These are phyloP conservation scores for Blastocystis sp. DNA, from an alignment of 352 stramenopile species.

Conservation along the genomic window DNA sequence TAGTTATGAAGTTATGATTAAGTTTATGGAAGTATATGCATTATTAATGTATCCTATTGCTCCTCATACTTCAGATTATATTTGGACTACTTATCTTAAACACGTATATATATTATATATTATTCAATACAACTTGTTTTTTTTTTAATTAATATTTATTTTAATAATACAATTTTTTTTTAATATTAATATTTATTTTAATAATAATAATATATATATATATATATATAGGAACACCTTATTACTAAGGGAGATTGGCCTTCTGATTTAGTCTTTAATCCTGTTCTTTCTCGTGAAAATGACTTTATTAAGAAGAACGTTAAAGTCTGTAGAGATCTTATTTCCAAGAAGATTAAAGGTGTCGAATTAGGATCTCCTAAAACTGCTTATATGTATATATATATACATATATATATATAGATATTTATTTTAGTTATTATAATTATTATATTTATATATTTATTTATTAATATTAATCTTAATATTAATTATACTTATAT, in stretches of 20 bases:
- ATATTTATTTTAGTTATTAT: neutral
- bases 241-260: slow-evolving; percentile 25
- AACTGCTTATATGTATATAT: slow-evolving; percentile 18
- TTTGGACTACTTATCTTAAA: slow-evolving; percentile 54
- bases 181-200: no score
- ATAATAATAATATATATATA: no score
- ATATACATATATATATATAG: slow-evolving; percentile 1
- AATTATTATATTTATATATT: slow-evolving; percentile 17
- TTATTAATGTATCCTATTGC: no score
- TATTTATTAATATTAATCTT: neutral
- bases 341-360: slow-evolving; percentile 38
- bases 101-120: no score
- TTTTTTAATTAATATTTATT: no score
- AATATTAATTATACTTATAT: neutral
- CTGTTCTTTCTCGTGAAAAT: slow-evolving; percentile 16
- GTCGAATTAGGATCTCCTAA: slow-evolving; percentile 19
- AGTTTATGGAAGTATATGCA: no score
- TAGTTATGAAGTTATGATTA: no score
- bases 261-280: slow-evolving; percentile 1
- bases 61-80: slow-evolving; percentile 74
- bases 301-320: slow-evolving; percentile 35
- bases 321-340: slow-evolving; percentile 1
- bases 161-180: no score
- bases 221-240: no score
- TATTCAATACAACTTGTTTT: no score